phyloP scores from a whole-genome alignment of 1,284 basidiomycete genomes.

The Gymnopus androsaceus region DNA sequence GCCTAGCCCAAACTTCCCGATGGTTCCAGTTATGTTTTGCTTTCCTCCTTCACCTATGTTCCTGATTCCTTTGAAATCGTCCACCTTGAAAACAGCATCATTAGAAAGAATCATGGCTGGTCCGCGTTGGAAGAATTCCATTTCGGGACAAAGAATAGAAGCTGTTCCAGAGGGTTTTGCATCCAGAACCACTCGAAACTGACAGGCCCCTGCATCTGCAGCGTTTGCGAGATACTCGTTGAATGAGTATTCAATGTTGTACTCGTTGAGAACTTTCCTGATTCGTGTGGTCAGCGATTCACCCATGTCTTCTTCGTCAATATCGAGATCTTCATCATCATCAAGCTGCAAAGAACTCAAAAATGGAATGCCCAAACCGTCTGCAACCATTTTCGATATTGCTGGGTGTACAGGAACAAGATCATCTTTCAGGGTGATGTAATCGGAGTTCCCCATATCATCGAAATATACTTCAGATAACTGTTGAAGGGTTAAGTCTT shows the following conservation, averaged over 20 bases:
- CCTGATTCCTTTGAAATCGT: slow-evolving; percentile 47
- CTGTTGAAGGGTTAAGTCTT: slow-evolving; percentile 26
- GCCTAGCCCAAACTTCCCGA: slow-evolving; percentile 53
- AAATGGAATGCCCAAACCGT: slow-evolving; percentile 30
- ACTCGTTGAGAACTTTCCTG: slow-evolving; percentile 14
- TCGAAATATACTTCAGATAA: slow-evolving; percentile 35
- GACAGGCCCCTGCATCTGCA: slow-evolving; percentile 44
- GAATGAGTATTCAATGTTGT: slow-evolving; percentile 38
- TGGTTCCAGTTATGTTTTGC: slow-evolving; percentile 33
- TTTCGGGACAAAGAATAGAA: slow-evolving; percentile 32
- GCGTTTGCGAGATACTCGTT: slow-evolving; percentile 55
- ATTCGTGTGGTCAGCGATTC: slow-evolving; percentile 18
- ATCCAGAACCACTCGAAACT: slow-evolving; percentile 41
- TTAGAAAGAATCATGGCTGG: slow-evolving; percentile 48
- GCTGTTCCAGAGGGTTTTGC: slow-evolving; percentile 19
- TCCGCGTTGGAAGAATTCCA: slow-evolving; percentile 32
- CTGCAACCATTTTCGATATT: slow-evolving; percentile 33
- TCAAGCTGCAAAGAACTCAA: slow-evolving; percentile 4
- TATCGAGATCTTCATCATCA: background rate
- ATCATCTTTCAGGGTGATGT: slow-evolving; percentile 19
- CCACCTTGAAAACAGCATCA: slow-evolving; percentile 38
- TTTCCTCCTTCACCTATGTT: slow-evolving; percentile 48
- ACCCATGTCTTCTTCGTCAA: slow-evolving; percentile 25
- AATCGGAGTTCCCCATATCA: slow-evolving; percentile 34
- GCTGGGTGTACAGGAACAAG: slow-evolving; percentile 32